Conservation (phyloP, 176 grass and related monocot species). For the Cenchrus fungigraminus region DNA sequence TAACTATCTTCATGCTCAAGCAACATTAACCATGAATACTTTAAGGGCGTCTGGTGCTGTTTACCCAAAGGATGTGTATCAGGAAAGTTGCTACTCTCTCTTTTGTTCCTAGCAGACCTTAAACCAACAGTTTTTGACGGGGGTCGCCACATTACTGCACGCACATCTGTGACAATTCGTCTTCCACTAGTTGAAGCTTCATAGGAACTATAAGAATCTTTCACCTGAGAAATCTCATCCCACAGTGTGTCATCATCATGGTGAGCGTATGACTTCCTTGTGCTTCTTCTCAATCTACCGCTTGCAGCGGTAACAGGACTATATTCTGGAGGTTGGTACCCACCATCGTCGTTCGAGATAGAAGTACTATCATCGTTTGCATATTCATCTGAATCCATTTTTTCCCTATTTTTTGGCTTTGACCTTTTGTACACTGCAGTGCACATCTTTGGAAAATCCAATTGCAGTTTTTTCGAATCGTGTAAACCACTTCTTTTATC, state of each 20-base stretch:
- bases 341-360: conserved; percentile 64
- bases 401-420: conserved; percentile 62
- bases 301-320: conserved; percentile 58
- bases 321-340: conserved; percentile 55
- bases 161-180: conserved; percentile 42
- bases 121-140: conserved; percentile 66
- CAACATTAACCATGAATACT: conserved; percentile 93
- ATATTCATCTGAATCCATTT: conserved; percentile 53
- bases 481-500: conserved; percentile 38
- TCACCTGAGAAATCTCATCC: conserved; percentile 47
- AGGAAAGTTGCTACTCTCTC: conserved; percentile 59
- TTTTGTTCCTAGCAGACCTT: conserved; percentile 84
- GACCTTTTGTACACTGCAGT: conserved; percentile 81
- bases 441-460: conserved; percentile 53
- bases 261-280: conserved; percentile 45
- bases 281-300: conserved; percentile 54
- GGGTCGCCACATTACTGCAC: conserved; percentile 56
- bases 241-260: conserved; percentile 33
- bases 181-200: conserved; percentile 83
- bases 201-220: conserved; percentile 57
- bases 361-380: conserved; percentile 73
- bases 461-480: conserved; percentile 51
- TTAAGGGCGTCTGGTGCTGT: conserved; percentile 53
- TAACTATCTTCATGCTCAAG: conserved; percentile 91
- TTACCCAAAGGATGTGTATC: conserved; percentile 58